Base-by-base conservation (phyloP, 805 yeast genomes). In the Brettanomyces nanus region DNA sequence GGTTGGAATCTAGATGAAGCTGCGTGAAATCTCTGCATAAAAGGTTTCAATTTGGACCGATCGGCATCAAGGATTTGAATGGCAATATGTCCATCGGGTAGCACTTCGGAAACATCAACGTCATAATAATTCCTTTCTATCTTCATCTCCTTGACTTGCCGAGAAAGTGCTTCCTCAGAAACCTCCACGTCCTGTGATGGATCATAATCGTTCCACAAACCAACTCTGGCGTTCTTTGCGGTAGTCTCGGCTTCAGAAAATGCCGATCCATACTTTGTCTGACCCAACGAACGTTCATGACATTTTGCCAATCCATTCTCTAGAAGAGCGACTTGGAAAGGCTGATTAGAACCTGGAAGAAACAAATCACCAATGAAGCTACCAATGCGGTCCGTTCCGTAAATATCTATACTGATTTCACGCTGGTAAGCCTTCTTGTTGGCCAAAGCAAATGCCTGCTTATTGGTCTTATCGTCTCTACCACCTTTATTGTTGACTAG, bases 331-430 rank as follows among this genome's bases (percentile, higher is more conserved):
- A 68, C 62, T 49, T 81, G 89, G 44, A 76, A 66, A 18, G 85
- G 87, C 23, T 55, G 47, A 22, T 65, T 63, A 32, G 65, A 66
- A 2, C 75, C 68, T 11, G 70, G 71, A 9, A 75, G 51, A 52
- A 63, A 81, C 36, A 84, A 49, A 50, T 77, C 75, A 33, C 95
- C 92, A 51, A 84, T 75, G 52, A 86, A 86, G 0, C 83, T 85
- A 41, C 95, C 95, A 39, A 79, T 66, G 52, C 77, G 82, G 55
- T 86, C 95, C 37, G 73, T 72, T 40, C 73, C 79, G 46, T 73
- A 73, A 17, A 85, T 71, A 38, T 80, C 80, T 45, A 85, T 63
- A 45, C 73, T 77, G 31, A 85, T 84, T 44, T 78, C 85, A 53
- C 86, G 73, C 62, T 85, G 95, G 55, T 75, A 65, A 36, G 72